Base-by-base conservation (phyloP, 192 early-diverging fungal genomes). In the Linnemannia hyalina region DNA sequence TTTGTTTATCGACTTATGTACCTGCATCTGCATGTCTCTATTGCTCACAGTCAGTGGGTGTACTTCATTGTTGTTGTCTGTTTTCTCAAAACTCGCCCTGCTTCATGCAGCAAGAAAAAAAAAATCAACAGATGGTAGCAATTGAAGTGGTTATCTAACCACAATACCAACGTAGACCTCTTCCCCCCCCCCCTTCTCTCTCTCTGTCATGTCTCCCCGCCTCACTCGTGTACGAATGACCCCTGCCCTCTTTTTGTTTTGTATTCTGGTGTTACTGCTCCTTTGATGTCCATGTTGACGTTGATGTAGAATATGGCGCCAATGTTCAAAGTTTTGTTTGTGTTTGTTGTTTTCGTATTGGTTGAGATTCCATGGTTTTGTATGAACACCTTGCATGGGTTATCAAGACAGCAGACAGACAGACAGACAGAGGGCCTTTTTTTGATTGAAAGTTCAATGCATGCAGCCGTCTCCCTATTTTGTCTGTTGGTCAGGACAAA, bases 391-490 rank as follows among this genome's bases (percentile, higher is more conserved):
- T 52, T 52, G 18, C 49, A 52, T 52, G 49, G 49, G 18, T 18
- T 8, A 6, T 68, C 26, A 68, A 9, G 32, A 35, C 35, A 35
- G 35, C 1, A 35, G 35, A 35, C 35, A 35, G 35, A 35, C 3
- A 68, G 6, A 40, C 38, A 40, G 38, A 40, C 3, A 68, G 13
- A 70, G 1, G 32, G 4, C 4, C 38, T 35, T 36, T 7, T 7
- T 26, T 29, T 32, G 26, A 29, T 32, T 65, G 60, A 65, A 32
- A 23, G 13, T 9, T 29, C 60, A 26, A 65, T 65, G 60, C 26
- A 65, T 70, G 69, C 40, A 41, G 69, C 20, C 42, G 38, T 40
- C 69, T 70, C 60, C 60, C 60, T 65, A 65, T 65, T 70, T 70
- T 42, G 40, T 70, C 38, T 42, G 69, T 70, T 42, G 38, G 38